Evolutionary conservation across 83 land plant species (phyloP).

Genomic region (Isoetes engelmannii): DNA sequence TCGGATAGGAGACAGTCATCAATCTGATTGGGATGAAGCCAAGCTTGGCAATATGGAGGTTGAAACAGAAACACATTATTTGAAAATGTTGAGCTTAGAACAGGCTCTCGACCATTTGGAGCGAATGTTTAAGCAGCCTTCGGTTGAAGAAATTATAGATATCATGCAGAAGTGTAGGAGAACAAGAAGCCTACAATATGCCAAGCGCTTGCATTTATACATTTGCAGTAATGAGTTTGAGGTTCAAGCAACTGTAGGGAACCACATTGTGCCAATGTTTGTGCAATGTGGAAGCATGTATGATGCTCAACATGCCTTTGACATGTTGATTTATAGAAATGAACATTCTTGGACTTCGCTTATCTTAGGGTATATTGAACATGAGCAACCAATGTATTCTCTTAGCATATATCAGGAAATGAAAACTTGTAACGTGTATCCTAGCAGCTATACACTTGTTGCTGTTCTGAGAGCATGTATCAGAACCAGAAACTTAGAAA

Average conservation of each 20-base stretch:
- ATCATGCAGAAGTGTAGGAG: slow-evolving; percentile 1
- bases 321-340: neutral
- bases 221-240: neutral
- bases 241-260: too few relatives aligned
- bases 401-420: neutral
- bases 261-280: slow-evolving; percentile 1
- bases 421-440: neutral
- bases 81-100: too few relatives aligned
- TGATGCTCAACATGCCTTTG: slow-evolving; percentile 4
- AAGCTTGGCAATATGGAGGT: too few relatives aligned
- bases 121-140: too few relatives aligned
- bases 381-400: neutral
- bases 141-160: neutral
- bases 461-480: slow-evolving; percentile 2
- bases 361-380: slow-evolving; percentile 1
- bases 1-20: too few relatives aligned
- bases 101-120: too few relatives aligned
- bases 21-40: too few relatives aligned
- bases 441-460: neutral
- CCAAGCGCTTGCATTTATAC: neutral
- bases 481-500: neutral
- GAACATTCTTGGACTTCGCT: slow-evolving; percentile 4
- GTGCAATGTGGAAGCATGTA: neutral
- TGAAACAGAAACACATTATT: too few relatives aligned
- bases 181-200: neutral